Evolutionary conservation across 441 rosid genomes (phyloP).

Genomic region (Croton setiger): DNA sequence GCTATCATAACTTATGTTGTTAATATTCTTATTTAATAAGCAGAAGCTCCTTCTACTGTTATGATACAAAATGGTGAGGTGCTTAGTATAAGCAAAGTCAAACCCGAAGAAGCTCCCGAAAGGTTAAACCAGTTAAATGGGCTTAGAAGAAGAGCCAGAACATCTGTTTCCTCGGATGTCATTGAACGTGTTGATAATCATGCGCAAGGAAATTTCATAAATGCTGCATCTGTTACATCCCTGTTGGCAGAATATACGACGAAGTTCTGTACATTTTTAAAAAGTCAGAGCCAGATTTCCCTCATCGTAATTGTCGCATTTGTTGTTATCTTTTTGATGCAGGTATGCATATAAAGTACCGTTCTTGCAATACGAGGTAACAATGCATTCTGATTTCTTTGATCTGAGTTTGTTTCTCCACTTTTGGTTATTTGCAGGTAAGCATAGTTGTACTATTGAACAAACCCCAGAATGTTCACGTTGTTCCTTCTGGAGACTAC

Average conservation of each 20-base stretch:
- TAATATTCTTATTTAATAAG: slow-evolving; percentile 30
- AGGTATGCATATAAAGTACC: slow-evolving; percentile 40
- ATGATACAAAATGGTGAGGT: slow-evolving; percentile 29
- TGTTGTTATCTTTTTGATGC: slow-evolving; percentile 78
- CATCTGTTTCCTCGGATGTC: slow-evolving; percentile 27
- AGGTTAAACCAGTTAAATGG: slow-evolving; percentile 31
- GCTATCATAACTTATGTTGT: slow-evolving; percentile 10
- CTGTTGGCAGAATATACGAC: slow-evolving; percentile 32
- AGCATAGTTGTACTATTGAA: slow-evolving; percentile 69
- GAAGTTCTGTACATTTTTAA: slow-evolving; percentile 42
- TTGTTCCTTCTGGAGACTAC: slow-evolving; percentile 35
- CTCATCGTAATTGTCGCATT: slow-evolving; percentile 61
- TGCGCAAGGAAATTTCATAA: slow-evolving; percentile 32
- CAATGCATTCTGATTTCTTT: too few relatives aligned
- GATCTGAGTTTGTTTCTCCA: neutral
- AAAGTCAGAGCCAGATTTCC: slow-evolving; percentile 53
- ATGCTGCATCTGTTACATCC: slow-evolving; percentile 24
- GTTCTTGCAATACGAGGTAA: neutral
- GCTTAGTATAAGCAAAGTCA: slow-evolving; percentile 21
- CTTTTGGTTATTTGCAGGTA: slow-evolving; percentile 39
- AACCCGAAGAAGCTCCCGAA: slow-evolving; percentile 28
- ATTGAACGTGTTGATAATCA: slow-evolving; percentile 22
- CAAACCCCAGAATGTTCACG: slow-evolving; percentile 56
- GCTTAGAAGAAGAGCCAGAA: slow-evolving; percentile 20
- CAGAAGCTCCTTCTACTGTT: slow-evolving; percentile 25